A percentile compares a stretch with the other conserved stretches of the same genome.
phyloP scores from a whole-genome alignment of 352 stramenopile species.

The Globisporangium megalacanthum region DNA sequence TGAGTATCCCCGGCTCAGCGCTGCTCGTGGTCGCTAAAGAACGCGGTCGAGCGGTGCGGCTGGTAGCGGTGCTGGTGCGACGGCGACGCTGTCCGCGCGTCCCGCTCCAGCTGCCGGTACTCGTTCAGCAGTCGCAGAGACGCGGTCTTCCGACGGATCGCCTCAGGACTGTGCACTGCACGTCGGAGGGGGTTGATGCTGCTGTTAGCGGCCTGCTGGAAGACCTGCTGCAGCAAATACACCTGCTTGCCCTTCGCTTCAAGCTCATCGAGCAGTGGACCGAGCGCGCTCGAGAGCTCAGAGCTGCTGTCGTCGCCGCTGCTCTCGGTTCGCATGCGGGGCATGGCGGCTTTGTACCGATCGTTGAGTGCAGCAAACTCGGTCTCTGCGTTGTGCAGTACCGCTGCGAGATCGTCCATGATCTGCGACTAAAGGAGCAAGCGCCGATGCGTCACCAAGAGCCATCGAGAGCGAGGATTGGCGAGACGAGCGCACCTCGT shows the following conservation, averaged over 20 bases:
- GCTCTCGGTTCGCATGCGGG: conserved; percentile 27
- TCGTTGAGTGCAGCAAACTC: conserved; percentile 48
- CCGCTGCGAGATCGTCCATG: conserved; percentile 44
- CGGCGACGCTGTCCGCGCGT: conserved; percentile 16
- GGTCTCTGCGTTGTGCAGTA: conserved; percentile 29
- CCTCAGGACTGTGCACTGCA: conserved; percentile 48
- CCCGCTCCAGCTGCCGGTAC: conserved; percentile 55
- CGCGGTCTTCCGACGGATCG: conserved; percentile 52
- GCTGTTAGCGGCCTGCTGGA: conserved; percentile 45
- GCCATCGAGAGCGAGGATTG: neutral
- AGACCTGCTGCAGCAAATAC: conserved; percentile 60
- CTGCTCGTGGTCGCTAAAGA: conserved; percentile 18
- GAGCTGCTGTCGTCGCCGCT: conserved; percentile 9
- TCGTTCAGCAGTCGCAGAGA: conserved; percentile 62
- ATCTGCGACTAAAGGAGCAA: conserved; percentile 33
- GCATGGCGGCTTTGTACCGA: conserved; percentile 32
- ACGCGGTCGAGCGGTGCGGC: conserved; percentile 5
- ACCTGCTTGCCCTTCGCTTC: conserved; percentile 65
- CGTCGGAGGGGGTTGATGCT: conserved; percentile 53
- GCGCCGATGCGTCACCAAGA: too few relatives aligned
- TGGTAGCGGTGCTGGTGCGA: neutral
- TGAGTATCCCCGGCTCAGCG: conserved; percentile 1
- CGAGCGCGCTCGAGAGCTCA: conserved; percentile 39
- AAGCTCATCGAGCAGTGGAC: conserved; percentile 47
- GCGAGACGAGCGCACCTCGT: neutral